phyloP scores from a whole-genome alignment of 1,139 yeast species.

The Geotrichum histeridarum region DNA sequence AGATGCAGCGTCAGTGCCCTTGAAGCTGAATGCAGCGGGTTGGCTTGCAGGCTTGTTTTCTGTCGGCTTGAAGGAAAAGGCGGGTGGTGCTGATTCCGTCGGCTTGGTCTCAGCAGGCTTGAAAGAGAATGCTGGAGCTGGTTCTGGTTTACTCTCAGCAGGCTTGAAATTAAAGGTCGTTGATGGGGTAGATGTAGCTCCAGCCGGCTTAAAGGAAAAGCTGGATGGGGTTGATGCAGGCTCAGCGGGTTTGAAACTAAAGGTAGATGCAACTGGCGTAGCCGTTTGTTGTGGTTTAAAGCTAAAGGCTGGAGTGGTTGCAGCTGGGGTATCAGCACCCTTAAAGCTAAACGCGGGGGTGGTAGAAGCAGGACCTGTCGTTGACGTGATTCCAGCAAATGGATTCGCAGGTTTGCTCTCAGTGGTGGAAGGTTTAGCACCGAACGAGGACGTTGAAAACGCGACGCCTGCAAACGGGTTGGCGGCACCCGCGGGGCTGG shows the following conservation, averaged over 20 bases:
- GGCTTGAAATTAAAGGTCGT: constrained; percentile 3
- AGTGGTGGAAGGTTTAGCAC: not conserved
- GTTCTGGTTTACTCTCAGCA: not conserved
- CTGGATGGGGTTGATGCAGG: not conserved
- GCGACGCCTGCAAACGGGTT: constrained; percentile 5
- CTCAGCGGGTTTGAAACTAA: constrained; percentile 3
- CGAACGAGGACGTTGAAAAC: not conserved
- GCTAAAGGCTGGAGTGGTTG: not conserved
- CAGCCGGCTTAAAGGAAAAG: constrained; percentile 3
- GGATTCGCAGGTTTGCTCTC: constrained; percentile 1
- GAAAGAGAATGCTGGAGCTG: constrained; percentile 1
- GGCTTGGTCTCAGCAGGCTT: not conserved
- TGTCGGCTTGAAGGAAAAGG: too few species aligned
- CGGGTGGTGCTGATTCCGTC: too few species aligned
- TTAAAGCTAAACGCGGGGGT: not conserved
- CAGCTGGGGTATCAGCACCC: not conserved
- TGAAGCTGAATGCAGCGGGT: not conserved
- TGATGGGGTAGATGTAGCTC: not conserved
- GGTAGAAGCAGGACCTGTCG: not conserved
- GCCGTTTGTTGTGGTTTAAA: not conserved
- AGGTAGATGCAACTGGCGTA: not conserved
- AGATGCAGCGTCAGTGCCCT: not conserved
- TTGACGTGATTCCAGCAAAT: not conserved
- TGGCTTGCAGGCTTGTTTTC: too few species aligned
- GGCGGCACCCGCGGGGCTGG: not conserved